A percentile compares a stretch with the other conserved stretches of the same genome.
Evolutionary conservation across 352 stramenopile genomes (phyloP).

Genomic region (Chrysophaeum taylorii): DNA sequence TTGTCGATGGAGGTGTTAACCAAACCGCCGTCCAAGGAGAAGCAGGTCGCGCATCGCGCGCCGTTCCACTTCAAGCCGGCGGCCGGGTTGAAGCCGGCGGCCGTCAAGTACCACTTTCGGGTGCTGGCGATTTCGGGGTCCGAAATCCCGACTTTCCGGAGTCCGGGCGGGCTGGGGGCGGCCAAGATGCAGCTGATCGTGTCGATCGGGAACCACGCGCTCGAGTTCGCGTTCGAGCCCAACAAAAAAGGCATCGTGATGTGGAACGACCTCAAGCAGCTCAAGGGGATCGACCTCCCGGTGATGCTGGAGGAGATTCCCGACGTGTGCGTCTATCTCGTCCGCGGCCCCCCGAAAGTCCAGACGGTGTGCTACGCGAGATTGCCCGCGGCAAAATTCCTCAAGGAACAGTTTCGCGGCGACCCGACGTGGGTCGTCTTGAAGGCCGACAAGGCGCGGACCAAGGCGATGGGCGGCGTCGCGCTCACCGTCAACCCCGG

Average conservation of each 20-base stretch:
- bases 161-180: constrained; percentile 50
- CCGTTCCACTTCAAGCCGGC: constrained; percentile 8
- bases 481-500: constrained; percentile 62
- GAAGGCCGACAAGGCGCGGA: constrained; percentile 52
- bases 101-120: constrained; percentile 46
- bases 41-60: neutral
- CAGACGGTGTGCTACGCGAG: constrained; percentile 31
- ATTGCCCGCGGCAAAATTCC: constrained; percentile 35
- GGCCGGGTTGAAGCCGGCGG: constrained; percentile 9
- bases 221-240: constrained; percentile 47
- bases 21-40: constrained; percentile 36
- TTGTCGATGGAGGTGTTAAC: constrained; percentile 48
- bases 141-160: constrained; percentile 60
- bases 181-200: constrained; percentile 60
- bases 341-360: constrained; percentile 35
- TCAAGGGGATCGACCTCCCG: constrained; percentile 48
- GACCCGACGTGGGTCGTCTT: constrained; percentile 59
- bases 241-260: constrained; percentile 58
- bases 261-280: constrained; percentile 61
- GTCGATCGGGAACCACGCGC: constrained; percentile 47
- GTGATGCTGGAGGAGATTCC: constrained; percentile 57
- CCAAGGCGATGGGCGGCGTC: constrained; percentile 46
- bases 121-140: constrained; percentile 57
- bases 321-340: constrained; percentile 62
- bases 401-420: constrained; percentile 48